A percentile compares a stretch with the other conserved stretches of the same genome.
These are phyloP conservation scores for Zasmidium cellare DNA, from an alignment of 2,329 filamentous ascomycete genomes.

Conservation along the genomic window DNA sequence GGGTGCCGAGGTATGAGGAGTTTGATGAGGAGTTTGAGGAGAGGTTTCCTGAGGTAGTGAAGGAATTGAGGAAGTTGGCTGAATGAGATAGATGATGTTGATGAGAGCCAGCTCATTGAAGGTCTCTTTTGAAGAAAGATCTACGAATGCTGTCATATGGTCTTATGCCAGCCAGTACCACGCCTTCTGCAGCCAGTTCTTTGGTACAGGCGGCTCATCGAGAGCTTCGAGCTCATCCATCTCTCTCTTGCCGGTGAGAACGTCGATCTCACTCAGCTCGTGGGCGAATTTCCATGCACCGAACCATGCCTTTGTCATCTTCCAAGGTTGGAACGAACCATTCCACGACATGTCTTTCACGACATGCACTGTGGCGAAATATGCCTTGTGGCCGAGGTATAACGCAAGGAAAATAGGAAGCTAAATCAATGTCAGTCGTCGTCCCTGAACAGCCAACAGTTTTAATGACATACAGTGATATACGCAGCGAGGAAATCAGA, in stretches of 20 bases:
- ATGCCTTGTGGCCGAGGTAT: slow-evolving; percentile 37
- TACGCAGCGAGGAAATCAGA: slow-evolving; percentile 56
- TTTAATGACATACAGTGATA: slow-evolving; percentile 35
- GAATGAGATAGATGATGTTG: not conserved
- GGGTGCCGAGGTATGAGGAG: slow-evolving; percentile 15
- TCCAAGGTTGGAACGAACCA: not conserved
- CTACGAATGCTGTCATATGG: too few relatives aligned
- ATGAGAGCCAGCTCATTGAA: too few relatives aligned
- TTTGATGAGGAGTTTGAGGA: slow-evolving; percentile 16
- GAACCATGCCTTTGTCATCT: slow-evolving; percentile 31
- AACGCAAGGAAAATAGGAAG: slow-evolving; percentile 52
- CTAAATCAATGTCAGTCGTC: slow-evolving; percentile 25
- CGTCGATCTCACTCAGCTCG: slow-evolving; percentile 43
- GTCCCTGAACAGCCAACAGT: not conserved
- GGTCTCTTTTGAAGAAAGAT: too few relatives aligned
- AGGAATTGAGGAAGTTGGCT: not conserved
- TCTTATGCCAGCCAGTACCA: slow-evolving; percentile 50
- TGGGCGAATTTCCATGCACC: slow-evolving; percentile 33
- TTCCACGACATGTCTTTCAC: slow-evolving; percentile 7
- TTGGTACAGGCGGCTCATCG: slow-evolving; percentile 41
- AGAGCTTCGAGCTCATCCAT: slow-evolving; percentile 46
- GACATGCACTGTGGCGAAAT: slow-evolving; percentile 3
- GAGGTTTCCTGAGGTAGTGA: not conserved
- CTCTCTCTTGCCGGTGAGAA: slow-evolving; percentile 47
- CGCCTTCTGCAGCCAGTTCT: slow-evolving; percentile 44